A percentile compares a stretch with the other conserved stretches of the same genome.
phyloP scores from a whole-genome alignment of 208 protist species.

The Trypanosoma lewisi region DNA sequence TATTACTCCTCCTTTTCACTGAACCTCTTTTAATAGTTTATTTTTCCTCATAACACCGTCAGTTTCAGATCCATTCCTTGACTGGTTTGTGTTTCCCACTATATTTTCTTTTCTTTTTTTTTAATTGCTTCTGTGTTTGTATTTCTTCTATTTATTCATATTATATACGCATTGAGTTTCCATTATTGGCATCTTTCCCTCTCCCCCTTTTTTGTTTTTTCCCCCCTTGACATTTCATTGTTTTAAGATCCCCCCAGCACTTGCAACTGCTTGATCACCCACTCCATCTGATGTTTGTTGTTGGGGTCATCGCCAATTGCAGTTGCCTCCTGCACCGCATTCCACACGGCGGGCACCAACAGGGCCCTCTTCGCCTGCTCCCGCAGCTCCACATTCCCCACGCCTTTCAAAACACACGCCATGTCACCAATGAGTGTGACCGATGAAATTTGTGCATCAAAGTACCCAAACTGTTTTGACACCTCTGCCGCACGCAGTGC shows the following conservation, averaged over 20 bases:
- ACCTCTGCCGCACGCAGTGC: conserved; percentile 46
- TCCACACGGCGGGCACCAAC: conserved; percentile 34
- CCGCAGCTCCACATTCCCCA: conserved; percentile 35
- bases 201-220: neutral
- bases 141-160: neutral
- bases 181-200: neutral
- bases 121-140: neutral
- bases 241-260: conserved; percentile 38
- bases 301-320: conserved; percentile 30
- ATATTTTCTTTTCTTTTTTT: conserved; percentile 2
- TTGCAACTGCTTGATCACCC: conserved; percentile 60
- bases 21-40: neutral
- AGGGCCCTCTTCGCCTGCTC: conserved; percentile 66
- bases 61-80: neutral
- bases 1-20: neutral
- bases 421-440: conserved; percentile 83
- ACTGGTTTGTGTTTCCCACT: conserved; percentile 1
- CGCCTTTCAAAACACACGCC: conserved; percentile 63
- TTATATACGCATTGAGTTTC: neutral
- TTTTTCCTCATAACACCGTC: neutral
- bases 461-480: conserved; percentile 36
- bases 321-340: conserved; percentile 33
- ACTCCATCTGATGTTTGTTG: conserved; percentile 59
- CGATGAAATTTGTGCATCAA: conserved; percentile 56
- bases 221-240: neutral